Conservation (phyloP, 805 yeast genomes). For the Scheffersomyces lignosus region DNA sequence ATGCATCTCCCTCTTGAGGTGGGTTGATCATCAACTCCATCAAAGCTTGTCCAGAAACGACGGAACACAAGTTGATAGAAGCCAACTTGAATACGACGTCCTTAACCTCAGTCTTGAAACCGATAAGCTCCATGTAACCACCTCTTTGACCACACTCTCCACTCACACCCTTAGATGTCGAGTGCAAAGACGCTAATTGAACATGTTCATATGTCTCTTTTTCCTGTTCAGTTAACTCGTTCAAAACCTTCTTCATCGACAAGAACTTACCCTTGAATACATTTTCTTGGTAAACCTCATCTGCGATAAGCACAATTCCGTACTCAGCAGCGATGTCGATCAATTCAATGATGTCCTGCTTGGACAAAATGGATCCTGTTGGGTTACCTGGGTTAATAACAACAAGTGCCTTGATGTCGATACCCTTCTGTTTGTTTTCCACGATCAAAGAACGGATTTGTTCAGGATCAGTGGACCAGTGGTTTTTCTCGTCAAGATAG, state of each 20-base stretch:
- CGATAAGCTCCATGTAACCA: conserved; percentile 94
- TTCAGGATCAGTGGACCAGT: conserved; percentile 80
- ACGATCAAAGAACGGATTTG: conserved; percentile 58
- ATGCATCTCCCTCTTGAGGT: conserved; percentile 74
- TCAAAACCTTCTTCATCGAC: conserved; percentile 79
- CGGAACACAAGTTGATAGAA: conserved; percentile 89
- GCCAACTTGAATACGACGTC: conserved; percentile 81
- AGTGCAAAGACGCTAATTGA: conserved; percentile 90
- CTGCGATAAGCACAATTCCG: conserved; percentile 87
- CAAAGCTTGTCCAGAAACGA: conserved; percentile 90
- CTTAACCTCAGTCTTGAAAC: conserved; percentile 68
- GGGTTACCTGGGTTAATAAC: conserved; percentile 99
- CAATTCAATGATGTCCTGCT: conserved; percentile 66
- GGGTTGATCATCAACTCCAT: conserved; percentile 94
- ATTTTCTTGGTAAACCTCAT: conserved; percentile 97
- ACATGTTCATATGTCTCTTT: conserved; percentile 65
- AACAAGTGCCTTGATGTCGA: conserved; percentile 75
- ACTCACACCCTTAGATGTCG: conserved; percentile 95
- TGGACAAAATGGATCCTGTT: conserved; percentile 80
- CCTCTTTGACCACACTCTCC: conserved; percentile 99
- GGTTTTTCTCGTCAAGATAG: conserved; percentile 72
- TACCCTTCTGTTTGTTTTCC: conserved; percentile 49
- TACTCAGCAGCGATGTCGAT: conserved; percentile 79
- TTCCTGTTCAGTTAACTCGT: conserved; percentile 55
- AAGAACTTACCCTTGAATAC: conserved; percentile 78